Evolutionary conservation across 2,329 filamentous ascomycete species (phyloP), one percentile per base, ranked within the genome.

Genomic region (Aspergillus calidoustus): DNA sequence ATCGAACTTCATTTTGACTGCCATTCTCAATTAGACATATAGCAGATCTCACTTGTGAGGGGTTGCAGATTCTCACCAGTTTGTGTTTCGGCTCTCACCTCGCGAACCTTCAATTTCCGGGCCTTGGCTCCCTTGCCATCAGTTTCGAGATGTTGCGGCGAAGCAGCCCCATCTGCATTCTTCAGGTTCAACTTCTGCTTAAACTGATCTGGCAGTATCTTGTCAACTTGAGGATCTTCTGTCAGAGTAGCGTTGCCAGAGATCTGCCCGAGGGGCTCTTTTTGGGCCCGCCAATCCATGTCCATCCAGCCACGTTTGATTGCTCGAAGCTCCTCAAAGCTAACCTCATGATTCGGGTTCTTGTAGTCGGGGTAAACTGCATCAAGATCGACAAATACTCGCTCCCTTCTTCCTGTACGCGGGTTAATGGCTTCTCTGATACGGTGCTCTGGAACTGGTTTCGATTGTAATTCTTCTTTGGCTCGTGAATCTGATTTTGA

Each of bases 251-350:
- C 66, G 59, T 79, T 79, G 11, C 72, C 72, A 5, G 76, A 90
- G 19, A 81, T 78, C 50, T 81, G 81, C 65, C 86, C 80, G 38
- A 91, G 78, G 81, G 88, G 89, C 59, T 73, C 69, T 66, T 79
- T 74, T 53, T 76, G 70, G 68, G 70, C 60, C 64, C 76, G 68
- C 85, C 86, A 88, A 65, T 87, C 80, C 65, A 79, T 81, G 56
- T 82, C 73, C 63, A 85, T 75, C 84, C 85, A 88, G 0, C 94
- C 94, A 60, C 91, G 86, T 67, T 87, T 87, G 47, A 84, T 84
- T 31, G 94, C 94, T 79, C 93, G 88, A 23, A 99, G 80, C 78
- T 99, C 95, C 74, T 99, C 95, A 72, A 98, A 96, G 71, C 91
- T 94, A 64, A 91, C 84, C 76, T 97, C 94, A 34, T 87, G 87